Evolutionary conservation across 2,329 filamentous ascomycete genomes (phyloP), one percentile per base, ranked within the genome.

Genomic region (Aspergillus floridensis): DNA sequence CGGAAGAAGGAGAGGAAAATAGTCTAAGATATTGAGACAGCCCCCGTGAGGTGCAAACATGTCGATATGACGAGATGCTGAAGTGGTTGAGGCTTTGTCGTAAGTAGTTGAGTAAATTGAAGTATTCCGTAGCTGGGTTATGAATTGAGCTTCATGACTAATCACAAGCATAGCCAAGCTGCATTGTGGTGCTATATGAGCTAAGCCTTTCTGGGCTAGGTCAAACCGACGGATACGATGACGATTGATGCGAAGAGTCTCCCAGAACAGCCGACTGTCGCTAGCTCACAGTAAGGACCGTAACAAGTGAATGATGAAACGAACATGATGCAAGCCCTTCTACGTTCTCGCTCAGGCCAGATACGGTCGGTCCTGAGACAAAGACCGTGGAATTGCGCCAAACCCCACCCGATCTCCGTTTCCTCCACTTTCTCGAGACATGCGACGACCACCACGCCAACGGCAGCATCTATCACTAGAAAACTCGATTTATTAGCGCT

Each of bases 401-500:
- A 50, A 55, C 56, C 52, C 53, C 59, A 38, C 38, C 61, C 63
- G 53, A 62, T 53, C 44, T 24, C 51, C 29, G 10, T 32, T 14
- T 62, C 59, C 51, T 38, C 54, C 59, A 61, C 46, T 48, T 52
- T 59, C 32, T 53, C 63, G 38, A 69, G 72, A 55, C 61, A 69
- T 49, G 60, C 71, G 48, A 68, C 72, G 35, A 73, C 69, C 16
- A 72, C 68, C 14, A 35, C 52, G 26, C 26, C 26, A 16, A 31
- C 65, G 3, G 31, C 64, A 8, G 60, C 63, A 5, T 49, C 67
- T 3, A 53, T 46, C 22, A 14, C 65, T 5, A 63, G 59, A 57
- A 71, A 67, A 53, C 72, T 81, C 22, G 77, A 82, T 60, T 76
- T 84, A 11, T 69, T 72, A 1, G 73, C 76, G 1, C 74, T 84